Percentiles rank a stretch among this genome's conserved stretches.
These are phyloP conservation scores for Debaryomyces hansenii DNA, from an alignment of 805 yeast genomes.

Conservation along the genomic window DNA sequence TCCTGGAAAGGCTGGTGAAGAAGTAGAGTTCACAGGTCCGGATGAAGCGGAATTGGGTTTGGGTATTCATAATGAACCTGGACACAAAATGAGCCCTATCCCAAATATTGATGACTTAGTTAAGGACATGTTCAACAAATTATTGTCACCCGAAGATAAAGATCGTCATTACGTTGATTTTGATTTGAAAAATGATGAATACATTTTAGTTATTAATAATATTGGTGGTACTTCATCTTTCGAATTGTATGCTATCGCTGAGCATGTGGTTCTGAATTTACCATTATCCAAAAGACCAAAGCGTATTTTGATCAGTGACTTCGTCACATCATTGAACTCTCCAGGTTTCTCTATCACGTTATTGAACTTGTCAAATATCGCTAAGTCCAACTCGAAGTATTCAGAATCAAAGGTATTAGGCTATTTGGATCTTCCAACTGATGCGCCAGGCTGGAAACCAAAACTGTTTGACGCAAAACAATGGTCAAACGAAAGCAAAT, in stretches of 20 bases:
- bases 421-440: constrained; percentile 67
- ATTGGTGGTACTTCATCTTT: constrained; percentile 87
- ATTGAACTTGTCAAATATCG: constrained; percentile 62
- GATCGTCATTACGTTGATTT: constrained; percentile 85
- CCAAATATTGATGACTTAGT: constrained; percentile 66
- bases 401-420: constrained; percentile 35
- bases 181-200: constrained; percentile 55
- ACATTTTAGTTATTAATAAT: constrained; percentile 73
- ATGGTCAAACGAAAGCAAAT: constrained; percentile 31
- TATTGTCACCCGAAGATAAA: constrained; percentile 60
- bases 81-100: constrained; percentile 60
- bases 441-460: constrained; percentile 82
- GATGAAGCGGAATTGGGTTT: constrained; percentile 86
- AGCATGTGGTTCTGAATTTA: constrained; percentile 55
- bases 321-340: constrained; percentile 87
- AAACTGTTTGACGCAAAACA: constrained; percentile 28
- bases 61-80: constrained; percentile 97
- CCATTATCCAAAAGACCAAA: constrained; percentile 59
- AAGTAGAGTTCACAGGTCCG: constrained; percentile 47
- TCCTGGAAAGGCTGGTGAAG: constrained; percentile 63
- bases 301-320: constrained; percentile 71
- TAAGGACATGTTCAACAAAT: constrained; percentile 56
- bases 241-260: constrained; percentile 72
- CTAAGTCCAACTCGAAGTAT: constrained; percentile 28
- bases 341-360: constrained; percentile 89